phyloP scores from a whole-genome alignment of 306 rosid genomes.

The Medicago lupulina region DNA sequence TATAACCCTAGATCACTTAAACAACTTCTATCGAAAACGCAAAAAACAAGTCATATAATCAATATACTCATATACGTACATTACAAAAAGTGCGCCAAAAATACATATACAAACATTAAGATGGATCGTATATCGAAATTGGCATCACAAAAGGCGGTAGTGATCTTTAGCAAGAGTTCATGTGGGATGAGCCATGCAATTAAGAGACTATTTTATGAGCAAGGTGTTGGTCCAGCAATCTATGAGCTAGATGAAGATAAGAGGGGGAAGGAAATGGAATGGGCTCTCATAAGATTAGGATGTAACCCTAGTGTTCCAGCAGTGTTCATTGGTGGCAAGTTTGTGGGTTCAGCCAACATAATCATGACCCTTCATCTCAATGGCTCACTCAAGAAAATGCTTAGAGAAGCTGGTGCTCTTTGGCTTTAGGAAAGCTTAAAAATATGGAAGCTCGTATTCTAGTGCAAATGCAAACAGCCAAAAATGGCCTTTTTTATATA shows the following conservation, averaged over 20 bases:
- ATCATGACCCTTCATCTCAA: conserved; percentile 93
- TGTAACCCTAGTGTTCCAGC: conserved; percentile 93
- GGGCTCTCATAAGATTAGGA: conserved; percentile 84
- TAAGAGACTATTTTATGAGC: conserved; percentile 87
- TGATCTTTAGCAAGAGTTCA: conserved; percentile 96
- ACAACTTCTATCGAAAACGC: neutral
- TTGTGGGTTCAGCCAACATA: conserved; percentile 82
- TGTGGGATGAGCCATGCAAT: conserved; percentile 98
- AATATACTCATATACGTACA: neutral
- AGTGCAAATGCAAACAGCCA: conserved; percentile 28
- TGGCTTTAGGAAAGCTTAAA: conserved; percentile 61
- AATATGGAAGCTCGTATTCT: neutral
- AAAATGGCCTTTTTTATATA: conserved; percentile 30
- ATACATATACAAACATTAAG: neutral
- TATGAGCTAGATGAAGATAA: conserved; percentile 85
- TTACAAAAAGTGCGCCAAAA: neutral
- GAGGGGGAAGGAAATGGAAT: conserved; percentile 83
- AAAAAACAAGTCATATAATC: neutral
- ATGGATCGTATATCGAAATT: conserved; percentile 83
- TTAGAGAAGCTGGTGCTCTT: conserved; percentile 89
- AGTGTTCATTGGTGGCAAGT: conserved; percentile 83
- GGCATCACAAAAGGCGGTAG: conserved; percentile 89
- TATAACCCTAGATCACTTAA: neutral
- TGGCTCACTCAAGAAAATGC: conserved; percentile 84
- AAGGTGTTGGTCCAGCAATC: conserved; percentile 85